phyloP scores from a whole-genome alignment of 805 yeast genomes.

The Teunomyces aglyptinius region DNA sequence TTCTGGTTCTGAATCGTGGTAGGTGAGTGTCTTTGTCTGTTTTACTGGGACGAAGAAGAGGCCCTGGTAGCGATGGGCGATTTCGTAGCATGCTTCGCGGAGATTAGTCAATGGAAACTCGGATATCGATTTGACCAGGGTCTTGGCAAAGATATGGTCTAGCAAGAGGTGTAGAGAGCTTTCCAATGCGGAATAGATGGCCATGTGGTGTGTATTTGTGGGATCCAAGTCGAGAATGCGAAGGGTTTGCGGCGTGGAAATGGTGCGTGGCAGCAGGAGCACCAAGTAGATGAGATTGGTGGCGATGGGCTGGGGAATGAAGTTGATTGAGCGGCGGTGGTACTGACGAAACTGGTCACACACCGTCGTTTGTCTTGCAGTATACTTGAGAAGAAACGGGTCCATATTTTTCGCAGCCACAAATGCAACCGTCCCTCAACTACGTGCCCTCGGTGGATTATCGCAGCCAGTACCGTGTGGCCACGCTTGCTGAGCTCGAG shows the following conservation, averaged over 20 bases:
- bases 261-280: not conserved
- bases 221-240: not conserved
- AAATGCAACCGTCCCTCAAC: not conserved
- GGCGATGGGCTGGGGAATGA: not conserved
- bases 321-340: not conserved
- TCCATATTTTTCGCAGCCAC: slow-evolving; percentile 3
- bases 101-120: slow-evolving; percentile 27
- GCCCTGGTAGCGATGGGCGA: slow-evolving; percentile 21
- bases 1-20: not conserved
- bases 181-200: not conserved
- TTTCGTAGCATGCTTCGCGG: slow-evolving; percentile 20
- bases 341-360: not conserved
- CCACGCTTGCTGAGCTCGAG: not conserved
- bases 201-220: not conserved
- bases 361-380: not conserved
- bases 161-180: not conserved
- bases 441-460: not conserved
- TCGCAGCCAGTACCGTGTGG: not conserved
- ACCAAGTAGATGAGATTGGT: slow-evolving; percentile 4
- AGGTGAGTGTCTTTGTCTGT: slow-evolving; percentile 1
- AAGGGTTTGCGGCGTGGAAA: not conserved
- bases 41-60: slow-evolving; percentile 23
- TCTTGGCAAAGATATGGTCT: not conserved
- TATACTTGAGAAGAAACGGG: not conserved
- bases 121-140: not conserved